Base-by-base conservation (phyloP, 2,329 filamentous ascomycete species). In the Helminthosporium solani region DNA sequence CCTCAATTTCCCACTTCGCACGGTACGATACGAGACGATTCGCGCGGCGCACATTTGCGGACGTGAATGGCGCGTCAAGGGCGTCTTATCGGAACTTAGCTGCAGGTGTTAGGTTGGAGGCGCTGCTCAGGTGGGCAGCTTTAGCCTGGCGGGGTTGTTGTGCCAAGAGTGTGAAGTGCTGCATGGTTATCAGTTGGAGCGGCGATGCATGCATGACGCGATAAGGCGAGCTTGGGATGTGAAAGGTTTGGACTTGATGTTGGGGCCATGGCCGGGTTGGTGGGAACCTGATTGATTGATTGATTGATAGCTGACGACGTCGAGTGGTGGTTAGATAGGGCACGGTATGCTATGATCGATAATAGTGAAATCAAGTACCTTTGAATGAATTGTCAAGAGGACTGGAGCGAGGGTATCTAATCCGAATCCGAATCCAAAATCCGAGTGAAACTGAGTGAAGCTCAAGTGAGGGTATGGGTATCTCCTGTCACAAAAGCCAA, bases 171-270 rank as follows among this genome's bases (percentile, higher is more conserved):
- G 34, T 54, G 49, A 52, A 44, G 52, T 25, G 47, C 50, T 56
- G 54, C 54, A 56, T 23, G 18, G 49, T 61, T 61, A 61, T 61
- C 58, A 59, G 49, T 52, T 35, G 14, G 14, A 20, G 8, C 11
- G 38, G 9, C 15, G 39, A 44, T 35, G 21, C 45, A 44, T 40
- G 19, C 12, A 47, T 47, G 44, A 50, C 43, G 48, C 44, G 48
- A 50, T 50, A 47, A 46, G 47, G 44, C 44, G 48, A 44, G 48
- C 38, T 36, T 39, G 42, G 18, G 34, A 49, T 20, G 19, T 21
- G 19, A 37, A 20, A 12, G 9, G n/a, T 35, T 14, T 15, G 15
- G 37, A 19, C 14, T 19, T 15, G 19, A 20, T 35, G 33, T 40
- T 30, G 18, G 37, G 37, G 25, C n/a, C 37, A 7, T n/a, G 36